Conservation (phyloP, 805 yeast genomes). For the Blastobotrys robertii region DNA sequence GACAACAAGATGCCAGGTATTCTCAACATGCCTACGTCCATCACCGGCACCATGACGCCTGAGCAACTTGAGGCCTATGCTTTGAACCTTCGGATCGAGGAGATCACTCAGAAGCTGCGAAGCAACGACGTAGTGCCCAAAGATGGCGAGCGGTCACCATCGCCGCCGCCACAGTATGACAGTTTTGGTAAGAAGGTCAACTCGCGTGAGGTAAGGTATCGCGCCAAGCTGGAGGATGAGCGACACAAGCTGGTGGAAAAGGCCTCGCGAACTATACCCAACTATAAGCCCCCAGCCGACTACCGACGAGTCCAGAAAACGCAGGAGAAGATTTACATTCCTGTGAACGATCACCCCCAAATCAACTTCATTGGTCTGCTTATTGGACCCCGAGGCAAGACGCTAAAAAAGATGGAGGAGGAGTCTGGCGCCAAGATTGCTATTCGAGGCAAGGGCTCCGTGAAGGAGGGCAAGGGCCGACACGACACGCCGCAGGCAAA, state of each 20-base stretch:
- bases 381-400: slow-evolving; percentile 93
- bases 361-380: slow-evolving; percentile 86
- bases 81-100: slow-evolving; percentile 64
- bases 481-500: slow-evolving; percentile 37
- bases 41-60: slow-evolving; percentile 44
- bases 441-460: slow-evolving; percentile 92
- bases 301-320: slow-evolving; percentile 64
- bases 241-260: slow-evolving; percentile 68
- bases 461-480: slow-evolving; percentile 74
- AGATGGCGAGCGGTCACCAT: slow-evolving; percentile 49
- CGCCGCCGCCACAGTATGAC: slow-evolving; percentile 93
- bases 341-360: slow-evolving; percentile 79
- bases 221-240: slow-evolving; percentile 61
- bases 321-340: slow-evolving; percentile 74
- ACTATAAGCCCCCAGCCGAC: slow-evolving; percentile 70
- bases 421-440: slow-evolving; percentile 85
- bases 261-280: slow-evolving; percentile 64
- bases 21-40: slow-evolving; percentile 30
- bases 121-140: slow-evolving; percentile 42
- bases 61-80: slow-evolving; percentile 75
- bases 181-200: slow-evolving; percentile 71
- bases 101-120: slow-evolving; percentile 53
- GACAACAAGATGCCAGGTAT: slow-evolving; percentile 23
- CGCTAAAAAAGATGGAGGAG: slow-evolving; percentile 67
- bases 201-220: slow-evolving; percentile 64